phyloP scores from a whole-genome alignment of 345 rosid genomes.

The Lagerstroemia speciosa region DNA sequence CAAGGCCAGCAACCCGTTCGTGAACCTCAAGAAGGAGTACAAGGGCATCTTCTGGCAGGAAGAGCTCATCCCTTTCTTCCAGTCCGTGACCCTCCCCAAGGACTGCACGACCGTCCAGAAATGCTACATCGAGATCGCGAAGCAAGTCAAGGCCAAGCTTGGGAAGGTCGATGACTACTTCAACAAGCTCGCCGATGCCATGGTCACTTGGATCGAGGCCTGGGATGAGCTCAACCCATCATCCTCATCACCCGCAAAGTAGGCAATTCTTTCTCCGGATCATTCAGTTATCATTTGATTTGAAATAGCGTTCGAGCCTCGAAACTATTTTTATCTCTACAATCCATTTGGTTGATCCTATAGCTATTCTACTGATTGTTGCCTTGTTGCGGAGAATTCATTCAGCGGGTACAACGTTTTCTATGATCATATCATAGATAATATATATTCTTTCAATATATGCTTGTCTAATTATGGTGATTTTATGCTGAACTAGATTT shows the following conservation, averaged over 20 bases:
- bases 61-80: slow-evolving; percentile 45
- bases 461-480: neutral
- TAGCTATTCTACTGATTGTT: neutral
- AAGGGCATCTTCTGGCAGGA: slow-evolving; percentile 47
- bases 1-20: slow-evolving; percentile 46
- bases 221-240: slow-evolving; percentile 39
- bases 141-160: slow-evolving; percentile 33
- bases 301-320: neutral
- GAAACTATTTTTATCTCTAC: neutral
- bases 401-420: neutral
- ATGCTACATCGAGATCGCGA: slow-evolving; percentile 37
- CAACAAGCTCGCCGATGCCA: slow-evolving; percentile 35
- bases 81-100: slow-evolving; percentile 29
- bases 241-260: slow-evolving; percentile 13
- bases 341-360: neutral
- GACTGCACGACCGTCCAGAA: slow-evolving; percentile 41
- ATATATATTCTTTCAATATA: neutral
- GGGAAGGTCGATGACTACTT: slow-evolving; percentile 37
- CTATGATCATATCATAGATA: neutral
- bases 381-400: neutral
- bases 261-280: slow-evolving; percentile 9
- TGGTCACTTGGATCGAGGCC: slow-evolving; percentile 43
- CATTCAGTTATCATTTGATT: neutral
- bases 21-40: slow-evolving; percentile 41
- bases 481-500: neutral